These are phyloP conservation scores for Kwoniella shandongensis DNA, from an alignment of 768 basidiomycete genomes.

Conservation along the genomic window DNA sequence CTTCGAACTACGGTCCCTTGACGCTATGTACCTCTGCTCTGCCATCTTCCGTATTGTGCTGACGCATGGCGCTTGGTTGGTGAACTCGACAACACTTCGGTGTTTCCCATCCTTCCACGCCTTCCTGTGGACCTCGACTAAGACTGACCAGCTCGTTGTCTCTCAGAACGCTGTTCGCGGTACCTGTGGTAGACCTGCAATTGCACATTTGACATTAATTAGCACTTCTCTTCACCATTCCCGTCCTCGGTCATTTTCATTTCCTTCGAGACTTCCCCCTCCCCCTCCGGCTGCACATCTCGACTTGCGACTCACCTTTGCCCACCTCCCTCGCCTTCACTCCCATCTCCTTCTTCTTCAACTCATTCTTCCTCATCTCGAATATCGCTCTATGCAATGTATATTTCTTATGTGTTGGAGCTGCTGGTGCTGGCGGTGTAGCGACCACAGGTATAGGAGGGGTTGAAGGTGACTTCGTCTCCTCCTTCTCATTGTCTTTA, in stretches of 20 bases:
- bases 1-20: too few species aligned
- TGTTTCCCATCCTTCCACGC: too few species aligned
- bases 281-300: neutral
- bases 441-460: conserved; percentile 28
- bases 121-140: too few species aligned
- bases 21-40: too few species aligned
- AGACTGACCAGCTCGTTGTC: too few species aligned
- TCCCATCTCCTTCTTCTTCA: conserved; percentile 68
- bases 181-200: conserved; percentile 22
- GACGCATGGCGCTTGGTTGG: too few species aligned
- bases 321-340: conserved; percentile 48
- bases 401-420: conserved; percentile 66
- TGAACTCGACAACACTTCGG: too few species aligned
- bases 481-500: conserved; percentile 40
- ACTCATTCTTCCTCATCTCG: conserved; percentile 72
- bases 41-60: too few species aligned
- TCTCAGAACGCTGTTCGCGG: conserved; percentile 19
- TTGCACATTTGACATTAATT: neutral
- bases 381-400: conserved; percentile 81
- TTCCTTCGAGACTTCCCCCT: too few species aligned
- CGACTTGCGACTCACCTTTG: conserved; percentile 49
- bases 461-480: conserved; percentile 34
- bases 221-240: neutral
- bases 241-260: neutral
- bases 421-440: conserved; percentile 23